These are phyloP conservation scores for Fusarium paranaense DNA, from an alignment of 2,329 filamentous ascomycete species.

Conservation along the genomic window DNA sequence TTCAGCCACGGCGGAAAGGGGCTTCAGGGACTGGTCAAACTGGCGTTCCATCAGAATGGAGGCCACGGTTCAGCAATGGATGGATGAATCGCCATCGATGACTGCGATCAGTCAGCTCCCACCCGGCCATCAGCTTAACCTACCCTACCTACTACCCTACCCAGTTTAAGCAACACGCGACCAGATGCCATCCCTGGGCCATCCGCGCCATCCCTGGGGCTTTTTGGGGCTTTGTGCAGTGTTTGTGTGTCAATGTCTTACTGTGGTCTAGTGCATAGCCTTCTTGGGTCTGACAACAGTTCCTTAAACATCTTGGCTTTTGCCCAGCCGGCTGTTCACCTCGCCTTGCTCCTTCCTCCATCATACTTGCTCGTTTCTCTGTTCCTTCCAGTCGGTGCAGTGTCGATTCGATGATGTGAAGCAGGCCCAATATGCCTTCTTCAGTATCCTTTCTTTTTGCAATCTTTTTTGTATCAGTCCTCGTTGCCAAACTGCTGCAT, in stretches of 20 bases:
- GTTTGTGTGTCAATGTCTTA: conserved; percentile 40
- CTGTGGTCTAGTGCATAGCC: conserved; percentile 19
- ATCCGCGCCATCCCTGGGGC: conserved; percentile 14
- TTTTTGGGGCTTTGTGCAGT: conserved; percentile 10
- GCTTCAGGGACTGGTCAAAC: conserved; percentile 2
- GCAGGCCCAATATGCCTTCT: conserved; percentile 38
- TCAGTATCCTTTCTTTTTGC: conserved; percentile 44
- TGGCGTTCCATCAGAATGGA: neutral
- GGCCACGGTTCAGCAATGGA: neutral
- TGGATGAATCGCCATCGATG: neutral
- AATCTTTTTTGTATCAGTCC: conserved; percentile 43
- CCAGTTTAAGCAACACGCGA: conserved; percentile 31
- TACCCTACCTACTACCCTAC: neutral
- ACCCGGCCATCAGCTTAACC: neutral
- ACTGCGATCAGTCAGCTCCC: neutral
- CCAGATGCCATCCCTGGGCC: conserved; percentile 35
- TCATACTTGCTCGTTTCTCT: neutral
- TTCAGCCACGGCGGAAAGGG: conserved; percentile 26
- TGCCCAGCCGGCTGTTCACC: conserved; percentile 20
- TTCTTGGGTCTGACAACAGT: conserved; percentile 23
- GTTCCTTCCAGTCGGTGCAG: neutral
- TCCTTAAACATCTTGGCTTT: conserved; percentile 38
- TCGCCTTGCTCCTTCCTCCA: conserved; percentile 21
- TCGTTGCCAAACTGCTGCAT: conserved; percentile 44
- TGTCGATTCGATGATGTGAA: conserved; percentile 29